These are phyloP conservation scores for Chalciporus chontae DNA, from an alignment of 768 basidiomycete species.

Conservation along the genomic window DNA sequence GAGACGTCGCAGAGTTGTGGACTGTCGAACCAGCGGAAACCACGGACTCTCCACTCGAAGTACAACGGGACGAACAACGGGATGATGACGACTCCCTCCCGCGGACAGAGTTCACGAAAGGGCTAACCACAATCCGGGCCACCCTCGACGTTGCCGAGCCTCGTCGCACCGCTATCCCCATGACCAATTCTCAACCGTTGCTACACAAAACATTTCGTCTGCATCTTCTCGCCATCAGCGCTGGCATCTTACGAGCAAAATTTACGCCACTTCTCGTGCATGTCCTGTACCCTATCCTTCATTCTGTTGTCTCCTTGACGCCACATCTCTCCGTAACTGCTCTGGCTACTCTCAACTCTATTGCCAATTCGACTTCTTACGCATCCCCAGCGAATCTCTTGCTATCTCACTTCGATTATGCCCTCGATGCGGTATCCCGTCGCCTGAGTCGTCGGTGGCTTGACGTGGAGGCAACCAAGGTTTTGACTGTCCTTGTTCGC, in stretches of 20 bases:
- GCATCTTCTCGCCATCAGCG: slow-evolving; percentile 66
- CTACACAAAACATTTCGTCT: slow-evolving; percentile 72
- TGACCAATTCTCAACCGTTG: slow-evolving; percentile 45
- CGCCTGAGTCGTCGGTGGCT: slow-evolving; percentile 77
- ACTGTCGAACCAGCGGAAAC: slow-evolving; percentile 41
- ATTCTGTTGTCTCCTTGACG: slow-evolving; percentile 73
- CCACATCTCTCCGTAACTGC: slow-evolving; percentile 74
- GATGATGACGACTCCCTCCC: slow-evolving; percentile 36
- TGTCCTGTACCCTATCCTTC: slow-evolving; percentile 80
- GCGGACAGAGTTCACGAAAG: slow-evolving; percentile 61
- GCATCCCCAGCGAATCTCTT: slow-evolving; percentile 88
- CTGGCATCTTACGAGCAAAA: slow-evolving; percentile 67
- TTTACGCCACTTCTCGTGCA: slow-evolving; percentile 76
- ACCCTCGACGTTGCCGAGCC: slow-evolving; percentile 47
- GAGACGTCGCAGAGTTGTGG: slow-evolving; percentile 70
- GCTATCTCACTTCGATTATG: slow-evolving; percentile 94
- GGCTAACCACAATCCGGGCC: slow-evolving; percentile 60
- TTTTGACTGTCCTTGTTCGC: slow-evolving; percentile 79
- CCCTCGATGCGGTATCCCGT: slow-evolving; percentile 85
- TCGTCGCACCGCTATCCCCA: slow-evolving; percentile 23
- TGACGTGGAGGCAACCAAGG: slow-evolving; percentile 85
- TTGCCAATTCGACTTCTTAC: slow-evolving; percentile 76
- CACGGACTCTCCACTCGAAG: slow-evolving; percentile 14
- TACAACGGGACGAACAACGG: slow-evolving; percentile 11
- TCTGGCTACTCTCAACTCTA: slow-evolving; percentile 62